Base-by-base conservation (phyloP, 441 rosid genomes). In the Gossypium aridum region DNA sequence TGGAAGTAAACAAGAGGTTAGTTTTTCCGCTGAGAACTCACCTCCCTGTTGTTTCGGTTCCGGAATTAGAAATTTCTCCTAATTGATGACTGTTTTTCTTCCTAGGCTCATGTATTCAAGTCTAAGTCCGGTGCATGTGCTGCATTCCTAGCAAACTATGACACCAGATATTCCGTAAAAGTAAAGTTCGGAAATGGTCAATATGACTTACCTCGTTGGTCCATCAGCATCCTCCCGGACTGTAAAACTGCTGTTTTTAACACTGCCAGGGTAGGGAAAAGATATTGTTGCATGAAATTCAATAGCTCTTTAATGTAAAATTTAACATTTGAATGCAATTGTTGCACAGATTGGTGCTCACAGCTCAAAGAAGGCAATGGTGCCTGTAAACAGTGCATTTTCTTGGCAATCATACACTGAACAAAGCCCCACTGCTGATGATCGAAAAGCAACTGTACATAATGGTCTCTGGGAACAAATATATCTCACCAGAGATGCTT, bases 191-290 rank as follows among this genome's bases (percentile, higher is more conserved):
- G 88, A 13, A 86, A 87, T 17, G 54, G 69, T 17, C 82, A 86
- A 10, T 86, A 89, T 72, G 77, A 77, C 73, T 74, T 89, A 39
- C 90, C 91, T 54, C 74, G 78, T 14, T 83, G 83, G 71, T 89
- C 93, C 26, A 82, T 89, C 76, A 89, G 93, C 80, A 80, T 87
- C 49, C 87, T 89, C 60, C 91, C 93, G 0, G 90, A 89, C 74
- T 87, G 90, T 82, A 86, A 83, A 77, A 84, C 87, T 55, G 91
- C 82, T n/a, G 82, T 77, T 68, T 67, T 75, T 83, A 89, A 89
- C 79, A 87, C 89, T 61, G 86, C 86, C 23, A 78, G 78, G 86
- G 86, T 83, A 34, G 61, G 74, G 64, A 37, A 66, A 43, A 66
- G 23, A 34, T 49, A 12, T 17, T 64, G 6, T 0, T 25, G 2